These are phyloP conservation scores for Talaromyces islandicus DNA, from an alignment of 2,329 filamentous ascomycete species.

Conservation along the genomic window DNA sequence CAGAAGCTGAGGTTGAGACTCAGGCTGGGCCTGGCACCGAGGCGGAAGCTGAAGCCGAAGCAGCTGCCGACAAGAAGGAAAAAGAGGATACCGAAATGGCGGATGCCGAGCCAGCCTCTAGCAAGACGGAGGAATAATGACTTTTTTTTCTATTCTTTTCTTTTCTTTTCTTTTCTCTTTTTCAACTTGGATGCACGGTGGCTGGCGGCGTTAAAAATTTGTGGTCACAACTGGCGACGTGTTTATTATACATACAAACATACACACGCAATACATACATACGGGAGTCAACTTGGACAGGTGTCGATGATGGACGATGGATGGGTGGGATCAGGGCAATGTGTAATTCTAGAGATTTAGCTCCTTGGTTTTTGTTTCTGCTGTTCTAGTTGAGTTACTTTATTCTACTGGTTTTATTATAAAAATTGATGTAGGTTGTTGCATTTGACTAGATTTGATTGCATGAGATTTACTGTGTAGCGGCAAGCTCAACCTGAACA, in stretches of 20 bases:
- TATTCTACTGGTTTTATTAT: no score
- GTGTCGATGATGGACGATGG: not conserved
- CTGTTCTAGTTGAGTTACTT: not conserved
- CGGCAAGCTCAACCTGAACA: no score
- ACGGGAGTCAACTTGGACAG: not conserved
- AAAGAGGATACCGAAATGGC: slow-evolving; percentile 28
- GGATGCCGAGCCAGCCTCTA: slow-evolving; percentile 23
- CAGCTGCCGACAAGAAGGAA: slow-evolving; percentile 10
- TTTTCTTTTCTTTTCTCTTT: not conserved
- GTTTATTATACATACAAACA: not conserved
- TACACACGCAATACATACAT: not conserved
- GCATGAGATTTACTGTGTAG: no score
- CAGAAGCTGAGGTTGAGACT: not conserved
- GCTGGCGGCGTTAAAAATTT: not conserved
- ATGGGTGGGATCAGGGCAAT: not conserved
- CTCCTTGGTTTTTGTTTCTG: slow-evolving; percentile 3
- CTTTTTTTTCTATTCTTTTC: slow-evolving; percentile 5
- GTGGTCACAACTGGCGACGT: not conserved
- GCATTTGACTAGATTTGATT: no score
- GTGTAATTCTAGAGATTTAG: not conserved
- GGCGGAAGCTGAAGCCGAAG: not conserved
- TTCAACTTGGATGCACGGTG: not conserved
- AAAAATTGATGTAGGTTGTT: no score
- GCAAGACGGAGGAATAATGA: slow-evolving; percentile 16
- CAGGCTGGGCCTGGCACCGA: slow-evolving; percentile 8